Evolutionary conservation across 495 filamentous ascomycete species (phyloP).

Genomic region (Podospora bellae-mahoneyi): DNA sequence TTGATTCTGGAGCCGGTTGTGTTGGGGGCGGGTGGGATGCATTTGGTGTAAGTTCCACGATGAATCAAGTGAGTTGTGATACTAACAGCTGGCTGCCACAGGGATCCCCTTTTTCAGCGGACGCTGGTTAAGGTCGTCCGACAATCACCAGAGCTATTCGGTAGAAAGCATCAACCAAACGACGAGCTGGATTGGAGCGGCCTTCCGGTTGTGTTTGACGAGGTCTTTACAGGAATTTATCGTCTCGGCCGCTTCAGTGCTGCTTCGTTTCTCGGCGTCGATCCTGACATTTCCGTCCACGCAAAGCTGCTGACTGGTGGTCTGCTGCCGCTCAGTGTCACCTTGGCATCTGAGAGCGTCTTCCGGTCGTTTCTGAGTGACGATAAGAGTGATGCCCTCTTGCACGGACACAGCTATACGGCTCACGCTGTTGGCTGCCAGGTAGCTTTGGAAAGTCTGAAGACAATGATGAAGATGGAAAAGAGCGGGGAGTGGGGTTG

Average conservation of each 20-base stretch:
- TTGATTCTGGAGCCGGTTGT: slow-evolving; percentile 73
- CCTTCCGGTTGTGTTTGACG: slow-evolving; percentile 71
- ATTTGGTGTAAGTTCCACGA: slow-evolving; percentile 56
- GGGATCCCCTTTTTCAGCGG: slow-evolving; percentile 74
- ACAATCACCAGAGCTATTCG: slow-evolving; percentile 33
- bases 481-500: slow-evolving; percentile 48
- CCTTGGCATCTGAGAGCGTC: slow-evolving; percentile 65
- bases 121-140: slow-evolving; percentile 62
- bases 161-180: slow-evolving; percentile 1
- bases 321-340: slow-evolving; percentile 68
- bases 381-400: slow-evolving; percentile 66
- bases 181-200: slow-evolving; percentile 55
- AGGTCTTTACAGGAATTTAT: slow-evolving; percentile 79
- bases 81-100: slow-evolving; percentile 26
- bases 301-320: slow-evolving; percentile 78
- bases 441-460: slow-evolving; percentile 60
- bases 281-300: slow-evolving; percentile 70
- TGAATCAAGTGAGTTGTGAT: slow-evolving; percentile 11
- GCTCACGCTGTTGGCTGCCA: slow-evolving; percentile 73
- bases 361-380: slow-evolving; percentile 64
- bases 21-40: slow-evolving; percentile 75
- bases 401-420: slow-evolving; percentile 81
- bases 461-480: slow-evolving; percentile 55
- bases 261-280: slow-evolving; percentile 59
- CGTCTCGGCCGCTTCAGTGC: slow-evolving; percentile 65